These are phyloP conservation scores for Suhomyces emberorum DNA, from an alignment of 805 yeast species.

Conservation along the genomic window DNA sequence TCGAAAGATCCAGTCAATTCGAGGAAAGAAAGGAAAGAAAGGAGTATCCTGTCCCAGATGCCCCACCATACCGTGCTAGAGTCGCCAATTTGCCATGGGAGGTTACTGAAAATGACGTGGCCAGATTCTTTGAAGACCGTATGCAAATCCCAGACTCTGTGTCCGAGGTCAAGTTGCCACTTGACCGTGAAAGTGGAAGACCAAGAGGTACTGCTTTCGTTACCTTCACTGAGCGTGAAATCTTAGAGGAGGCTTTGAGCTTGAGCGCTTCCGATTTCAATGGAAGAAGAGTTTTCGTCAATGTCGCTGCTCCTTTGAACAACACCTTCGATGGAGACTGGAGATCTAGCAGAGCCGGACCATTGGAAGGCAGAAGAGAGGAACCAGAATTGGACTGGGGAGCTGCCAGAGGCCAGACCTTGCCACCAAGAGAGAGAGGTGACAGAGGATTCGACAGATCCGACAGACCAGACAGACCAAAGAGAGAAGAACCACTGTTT, in stretches of 20 bases:
- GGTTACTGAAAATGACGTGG: conserved; percentile 60
- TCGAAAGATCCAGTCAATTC: conserved; percentile 22
- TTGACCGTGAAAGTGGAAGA: conserved; percentile 59
- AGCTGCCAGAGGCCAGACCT: conserved; percentile 30
- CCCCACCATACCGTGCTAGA: conserved; percentile 90
- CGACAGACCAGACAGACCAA: conserved; percentile 16
- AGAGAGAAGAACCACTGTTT: conserved; percentile 37
- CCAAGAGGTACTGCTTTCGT: conserved; percentile 58
- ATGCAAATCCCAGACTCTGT: conserved; percentile 51
- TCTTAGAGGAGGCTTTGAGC: conserved; percentile 50
- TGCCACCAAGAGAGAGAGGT: conserved; percentile 37
- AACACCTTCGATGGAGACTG: conserved; percentile 46
- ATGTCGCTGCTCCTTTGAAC: conserved; percentile 58
- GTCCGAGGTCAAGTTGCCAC: conserved; percentile 67
- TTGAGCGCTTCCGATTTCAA: conserved; percentile 43
- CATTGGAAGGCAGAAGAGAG: conserved; percentile 17
- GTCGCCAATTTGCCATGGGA: conserved; percentile 85
- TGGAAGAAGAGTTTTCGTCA: conserved; percentile 51
- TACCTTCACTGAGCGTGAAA: conserved; percentile 44
- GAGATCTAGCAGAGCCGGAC: conserved; percentile 15
- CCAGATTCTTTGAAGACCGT: conserved; percentile 59
- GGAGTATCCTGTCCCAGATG: conserved; percentile 84
- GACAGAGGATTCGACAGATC: conserved; percentile 12
- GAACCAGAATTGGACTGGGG: conserved; percentile 45
- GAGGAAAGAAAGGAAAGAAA: conserved; percentile 48